Evolutionary conservation across 2,329 filamentous ascomycete genomes (phyloP), one percentile per base, ranked within the genome.

Genomic region (Neophaeococcomyces aloes): DNA sequence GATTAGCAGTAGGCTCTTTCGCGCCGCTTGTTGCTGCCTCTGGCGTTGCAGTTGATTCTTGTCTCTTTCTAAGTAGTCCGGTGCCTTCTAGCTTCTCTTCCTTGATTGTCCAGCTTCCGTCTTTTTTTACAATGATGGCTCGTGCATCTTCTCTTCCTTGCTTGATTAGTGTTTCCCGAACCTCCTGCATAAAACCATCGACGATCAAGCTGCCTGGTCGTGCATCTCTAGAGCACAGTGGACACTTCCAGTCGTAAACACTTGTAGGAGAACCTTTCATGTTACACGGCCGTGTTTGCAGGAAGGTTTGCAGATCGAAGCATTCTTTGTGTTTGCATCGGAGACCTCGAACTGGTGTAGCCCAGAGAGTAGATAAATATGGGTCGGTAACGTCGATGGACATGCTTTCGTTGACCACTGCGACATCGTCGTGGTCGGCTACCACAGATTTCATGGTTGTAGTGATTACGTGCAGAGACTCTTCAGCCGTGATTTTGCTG

Each of bases 291-390:
- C 85, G 77, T 4, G 81, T 85, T 11, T 69, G 62, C 7, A 98
- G 72, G 67, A 86, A 96, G 1, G 76, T 88, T 15, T 83, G 74
- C 6, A 95, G 76, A 59, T 96, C 89, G 58, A 96, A 95, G 58
- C 87, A 94, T 58, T 95, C 86, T 29, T 81, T 67, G 58, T 98
- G 89, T 18, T 68, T 67, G 60, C 91, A 98, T 2, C 61, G 54
- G 6, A 56, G 65, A 19, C 86, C 79, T 21, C 88, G 80, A 2
- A 81, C 85, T 1, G 91, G 89, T 0, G 73, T 70, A 4, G 74
- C 67, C 58, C 83, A 87, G 8, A 91, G 71, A 10, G 57, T 65
- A 1, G 73, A 67, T 45, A 69, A 81, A 56, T 83, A 84, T 0
- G 82, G 80, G 58, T 86, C 81, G 0, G 76, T 67, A 11, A 87